Base-by-base conservation (phyloP, 1,284 basidiomycete genomes). In the Fomes fomentarius region DNA sequence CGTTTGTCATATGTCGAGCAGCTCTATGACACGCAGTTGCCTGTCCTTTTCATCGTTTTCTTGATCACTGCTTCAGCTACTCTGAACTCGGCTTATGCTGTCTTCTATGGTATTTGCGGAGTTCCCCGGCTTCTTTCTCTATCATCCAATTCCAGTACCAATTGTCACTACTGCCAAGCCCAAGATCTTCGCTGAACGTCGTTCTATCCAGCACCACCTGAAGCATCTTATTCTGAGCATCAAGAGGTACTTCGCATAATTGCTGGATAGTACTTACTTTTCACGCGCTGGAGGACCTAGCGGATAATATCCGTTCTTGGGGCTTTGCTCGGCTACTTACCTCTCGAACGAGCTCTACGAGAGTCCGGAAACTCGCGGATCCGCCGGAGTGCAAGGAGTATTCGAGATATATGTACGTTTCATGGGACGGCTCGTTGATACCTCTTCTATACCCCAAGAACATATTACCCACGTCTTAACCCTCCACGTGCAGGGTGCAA, bases 261-360 rank as follows among this genome's bases (percentile, higher is more conserved):
- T 91, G 26, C 86, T 87, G n/a, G 88, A 91, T 63, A 87, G 85
- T 59, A 89, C 90, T 2, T 88, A 93, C 70, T 93, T 92, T 68
- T 90, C 93, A 71, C 84, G 90, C 33, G 91, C 93, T 57, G 85
- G n/a, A n/a, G n/a, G n/a, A n/a, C n/a, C n/a, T 88, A 24, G 77
- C 93, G 56, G 88, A 93, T 69, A 93, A 93, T 62, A 89, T 88
- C 10, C 77, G 93, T 28, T 47, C 79, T 92, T 4, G 88, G 89
- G 30, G 69, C 62, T 44, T 79, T 85, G 2, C 74, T 91, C 30
- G 81, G 77, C 35, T 91, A 91, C 66, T 73, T 79, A 50, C 79
- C 77, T 17, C 90, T 83, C 62, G 74, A n/a, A 82, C 60, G 75
- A 76, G n/a, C 76, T 91, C 28, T 73, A 74, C 33, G 74, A 71